Conservation (phyloP, 1,139 yeast genomes). For the Yamadazyma triangularis region DNA sequence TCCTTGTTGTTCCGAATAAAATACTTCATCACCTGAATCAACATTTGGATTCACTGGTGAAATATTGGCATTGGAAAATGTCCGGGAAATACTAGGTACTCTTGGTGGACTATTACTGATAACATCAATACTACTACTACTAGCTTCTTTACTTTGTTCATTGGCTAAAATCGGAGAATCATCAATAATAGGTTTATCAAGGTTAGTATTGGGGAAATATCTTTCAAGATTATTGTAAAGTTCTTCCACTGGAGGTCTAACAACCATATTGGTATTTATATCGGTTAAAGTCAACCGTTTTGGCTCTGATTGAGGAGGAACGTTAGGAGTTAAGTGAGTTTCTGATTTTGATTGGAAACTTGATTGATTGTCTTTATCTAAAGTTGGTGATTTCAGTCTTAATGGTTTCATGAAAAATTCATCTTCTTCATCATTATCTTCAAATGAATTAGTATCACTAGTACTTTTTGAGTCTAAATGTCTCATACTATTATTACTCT, state of each 20-base stretch:
- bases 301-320: no score
- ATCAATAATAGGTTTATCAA: slow-evolving; percentile 88
- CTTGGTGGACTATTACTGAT: slow-evolving; percentile 11
- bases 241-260: slow-evolving; percentile 93
- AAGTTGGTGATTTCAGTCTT: no score
- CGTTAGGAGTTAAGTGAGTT: no score
- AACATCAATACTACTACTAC: background rate
- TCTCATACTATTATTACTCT: no score
- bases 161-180: slow-evolving; percentile 65
- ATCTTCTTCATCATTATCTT: slow-evolving; percentile 14
- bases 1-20: slow-evolving; percentile 28
- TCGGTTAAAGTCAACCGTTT: background rate
- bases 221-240: slow-evolving; percentile 86
- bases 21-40: slow-evolving; percentile 31
- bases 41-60: slow-evolving; percentile 26
- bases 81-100: slow-evolving; percentile 40
- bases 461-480: slow-evolving; percentile 15
- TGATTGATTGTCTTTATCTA: no score
- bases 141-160: slow-evolving; percentile 5
- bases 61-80: slow-evolving; percentile 45
- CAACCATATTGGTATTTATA: slow-evolving; percentile 30
- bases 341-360: slow-evolving; percentile 1
- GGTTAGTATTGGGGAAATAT: slow-evolving; percentile 88
- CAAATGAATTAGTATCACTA: background rate
- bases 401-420: slow-evolving; percentile 28